phyloP scores from a whole-genome alignment of 306 rosid species.

The Boehmeria nivea region DNA sequence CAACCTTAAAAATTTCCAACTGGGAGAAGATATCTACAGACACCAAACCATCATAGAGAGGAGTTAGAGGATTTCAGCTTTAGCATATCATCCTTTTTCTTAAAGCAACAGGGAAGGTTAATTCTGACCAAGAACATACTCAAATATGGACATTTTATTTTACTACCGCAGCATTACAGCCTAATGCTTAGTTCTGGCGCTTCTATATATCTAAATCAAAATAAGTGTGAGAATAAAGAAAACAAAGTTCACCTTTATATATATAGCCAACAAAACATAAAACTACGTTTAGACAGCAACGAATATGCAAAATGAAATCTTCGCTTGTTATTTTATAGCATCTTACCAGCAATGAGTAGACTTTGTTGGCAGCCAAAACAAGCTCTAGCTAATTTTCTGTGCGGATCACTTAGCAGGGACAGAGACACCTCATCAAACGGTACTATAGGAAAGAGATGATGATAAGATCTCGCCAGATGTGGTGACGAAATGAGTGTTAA shows the following conservation, averaged over 20 bases:
- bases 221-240: neutral
- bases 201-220: too few species aligned
- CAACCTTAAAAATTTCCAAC: neutral
- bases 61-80: too few species aligned
- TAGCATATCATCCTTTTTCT: too few species aligned
- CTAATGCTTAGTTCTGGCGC: too few species aligned
- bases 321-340: neutral
- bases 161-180: too few species aligned
- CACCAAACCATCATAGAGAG: too few species aligned
- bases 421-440: conserved; percentile 79
- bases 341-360: conserved; percentile 60
- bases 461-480: conserved; percentile 96
- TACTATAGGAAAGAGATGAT: conserved; percentile 88
- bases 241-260: too few species aligned
- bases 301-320: neutral
- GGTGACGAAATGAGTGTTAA: conserved; percentile 95
- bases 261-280: neutral
- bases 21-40: conserved; percentile 1
- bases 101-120: too few species aligned
- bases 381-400: conserved; percentile 34
- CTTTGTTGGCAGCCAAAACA: conserved; percentile 94
- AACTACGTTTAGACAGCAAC: neutral
- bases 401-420: conserved; percentile 40
- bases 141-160: too few species aligned
- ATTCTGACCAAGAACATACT: too few species aligned